phyloP scores from a whole-genome alignment of 345 rosid species.

The Syzygium oleosum region DNA sequence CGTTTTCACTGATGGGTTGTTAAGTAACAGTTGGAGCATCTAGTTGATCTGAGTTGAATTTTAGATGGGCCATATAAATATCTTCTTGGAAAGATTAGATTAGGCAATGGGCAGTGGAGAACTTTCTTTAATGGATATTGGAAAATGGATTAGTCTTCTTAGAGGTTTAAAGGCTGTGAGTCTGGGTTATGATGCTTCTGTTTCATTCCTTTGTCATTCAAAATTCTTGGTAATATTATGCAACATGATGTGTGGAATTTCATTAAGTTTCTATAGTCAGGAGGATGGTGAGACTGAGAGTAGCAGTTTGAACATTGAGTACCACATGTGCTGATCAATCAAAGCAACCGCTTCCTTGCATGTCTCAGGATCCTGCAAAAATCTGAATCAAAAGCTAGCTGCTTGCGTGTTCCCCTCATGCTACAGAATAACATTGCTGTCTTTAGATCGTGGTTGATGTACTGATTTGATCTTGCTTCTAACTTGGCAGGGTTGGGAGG shows the following conservation, averaged over 20 bases:
- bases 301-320: not conserved
- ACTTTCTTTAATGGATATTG: not conserved
- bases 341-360: not conserved
- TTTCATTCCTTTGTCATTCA: not conserved
- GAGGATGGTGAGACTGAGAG: not conserved
- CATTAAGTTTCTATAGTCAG: not conserved
- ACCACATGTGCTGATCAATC: not conserved
- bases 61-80: not conserved
- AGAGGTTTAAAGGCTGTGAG: not conserved
- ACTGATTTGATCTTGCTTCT: not conserved
- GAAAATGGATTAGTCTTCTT: not conserved
- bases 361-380: not conserved
- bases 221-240: not conserved
- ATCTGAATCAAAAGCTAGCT: not conserved
- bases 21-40: not conserved
- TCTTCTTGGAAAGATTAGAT: not conserved
- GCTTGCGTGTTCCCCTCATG: not conserved
- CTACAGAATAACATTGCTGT: not conserved
- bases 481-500: slow-evolving; percentile 25
- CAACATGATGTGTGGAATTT: not conserved
- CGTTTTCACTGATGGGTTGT: not conserved
- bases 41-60: not conserved
- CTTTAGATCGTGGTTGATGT: not conserved
- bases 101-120: not conserved
- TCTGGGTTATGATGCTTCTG: not conserved